Percentiles rank a stretch among this genome's conserved stretches.
Evolutionary conservation across 257 asterid species (phyloP).

Genomic region (Nicotiana otophora): DNA sequence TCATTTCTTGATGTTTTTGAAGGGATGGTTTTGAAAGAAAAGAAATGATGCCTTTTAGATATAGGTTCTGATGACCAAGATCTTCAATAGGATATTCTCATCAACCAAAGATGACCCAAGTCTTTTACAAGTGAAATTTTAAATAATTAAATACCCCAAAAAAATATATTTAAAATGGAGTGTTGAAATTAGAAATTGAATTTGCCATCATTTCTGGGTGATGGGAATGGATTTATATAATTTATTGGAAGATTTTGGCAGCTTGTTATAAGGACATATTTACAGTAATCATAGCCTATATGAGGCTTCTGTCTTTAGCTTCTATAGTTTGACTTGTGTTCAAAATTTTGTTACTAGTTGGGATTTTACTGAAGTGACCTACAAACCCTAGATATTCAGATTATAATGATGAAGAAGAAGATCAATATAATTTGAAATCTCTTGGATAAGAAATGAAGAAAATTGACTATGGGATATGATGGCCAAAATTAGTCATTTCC

Average conservation of each 20-base stretch:
- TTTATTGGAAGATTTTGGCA: conserved; percentile 5
- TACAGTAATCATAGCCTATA: conserved; percentile 20
- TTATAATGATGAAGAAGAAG: not conserved
- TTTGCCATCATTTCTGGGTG: not conserved
- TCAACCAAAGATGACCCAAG: conserved; percentile 2
- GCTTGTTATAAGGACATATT: conserved; percentile 6
- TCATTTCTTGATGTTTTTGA: not conserved
- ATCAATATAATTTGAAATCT: conserved; percentile 6
- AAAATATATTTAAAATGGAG: not conserved
- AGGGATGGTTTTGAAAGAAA: not conserved
- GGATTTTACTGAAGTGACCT: conserved; percentile 3
- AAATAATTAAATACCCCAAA: too few relatives aligned
- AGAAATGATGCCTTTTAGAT: conserved; percentile 7
- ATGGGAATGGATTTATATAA: conserved; percentile 6
- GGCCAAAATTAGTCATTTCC: not conserved
- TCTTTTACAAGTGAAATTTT: too few relatives aligned
- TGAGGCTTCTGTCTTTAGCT: conserved; percentile 4
- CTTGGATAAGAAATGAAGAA: conserved; percentile 1
- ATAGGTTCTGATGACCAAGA: conserved; percentile 10
- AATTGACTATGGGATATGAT: not conserved
- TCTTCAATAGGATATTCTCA: not conserved
- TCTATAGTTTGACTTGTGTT: conserved; percentile 20
- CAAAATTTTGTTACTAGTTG: not conserved
- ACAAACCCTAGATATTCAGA: not conserved
- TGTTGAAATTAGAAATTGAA: not conserved